Percentiles rank a stretch among this genome's conserved stretches.
phyloP scores from a whole-genome alignment of 2,329 filamentous ascomycete species.

The Neopestalotiopsis rosae region DNA sequence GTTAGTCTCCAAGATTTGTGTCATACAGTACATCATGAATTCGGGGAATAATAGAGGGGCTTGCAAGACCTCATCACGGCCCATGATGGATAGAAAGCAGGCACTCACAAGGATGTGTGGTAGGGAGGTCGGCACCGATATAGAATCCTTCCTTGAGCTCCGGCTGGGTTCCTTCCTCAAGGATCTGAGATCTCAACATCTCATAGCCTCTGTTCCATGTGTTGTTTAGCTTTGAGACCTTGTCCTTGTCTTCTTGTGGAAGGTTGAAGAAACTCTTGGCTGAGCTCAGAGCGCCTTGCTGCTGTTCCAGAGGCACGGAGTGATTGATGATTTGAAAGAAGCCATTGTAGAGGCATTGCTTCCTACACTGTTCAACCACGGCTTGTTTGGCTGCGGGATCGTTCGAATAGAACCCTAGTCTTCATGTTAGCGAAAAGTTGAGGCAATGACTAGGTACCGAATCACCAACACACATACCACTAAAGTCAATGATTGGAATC shows the following conservation, averaged over 20 bases:
- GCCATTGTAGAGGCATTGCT: conserved; percentile 41
- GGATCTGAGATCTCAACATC: conserved; percentile 16
- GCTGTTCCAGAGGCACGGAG: conserved; percentile 5
- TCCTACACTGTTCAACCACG: conserved; percentile 42
- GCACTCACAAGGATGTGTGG: conserved; percentile 31
- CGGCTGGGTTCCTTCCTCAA: conserved; percentile 23
- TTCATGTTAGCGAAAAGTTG: background rate
- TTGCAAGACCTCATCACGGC: too few species aligned
- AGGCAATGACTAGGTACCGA: background rate
- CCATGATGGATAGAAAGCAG: too few species aligned
- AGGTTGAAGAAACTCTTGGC: conserved; percentile 15
- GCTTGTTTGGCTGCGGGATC: conserved; percentile 31
- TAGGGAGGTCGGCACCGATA: conserved; percentile 13
- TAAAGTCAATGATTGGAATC: conserved; percentile 37
- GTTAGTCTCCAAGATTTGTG: too few species aligned
- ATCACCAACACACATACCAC: conserved; percentile 25
- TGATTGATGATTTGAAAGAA: conserved; percentile 20
- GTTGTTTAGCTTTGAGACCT: conserved; percentile 15
- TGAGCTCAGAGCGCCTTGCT: background rate
- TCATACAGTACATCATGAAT: too few species aligned
- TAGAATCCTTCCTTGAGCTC: conserved; percentile 23
- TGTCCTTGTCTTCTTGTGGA: conserved; percentile 16
- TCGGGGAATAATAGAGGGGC: too few species aligned
- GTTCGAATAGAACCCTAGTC: conserved; percentile 26
- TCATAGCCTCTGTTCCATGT: conserved; percentile 20